Evolutionary conservation across 345 rosid species (phyloP), one percentile per base, ranked within the genome.

Genomic region (Populus euphratica): DNA sequence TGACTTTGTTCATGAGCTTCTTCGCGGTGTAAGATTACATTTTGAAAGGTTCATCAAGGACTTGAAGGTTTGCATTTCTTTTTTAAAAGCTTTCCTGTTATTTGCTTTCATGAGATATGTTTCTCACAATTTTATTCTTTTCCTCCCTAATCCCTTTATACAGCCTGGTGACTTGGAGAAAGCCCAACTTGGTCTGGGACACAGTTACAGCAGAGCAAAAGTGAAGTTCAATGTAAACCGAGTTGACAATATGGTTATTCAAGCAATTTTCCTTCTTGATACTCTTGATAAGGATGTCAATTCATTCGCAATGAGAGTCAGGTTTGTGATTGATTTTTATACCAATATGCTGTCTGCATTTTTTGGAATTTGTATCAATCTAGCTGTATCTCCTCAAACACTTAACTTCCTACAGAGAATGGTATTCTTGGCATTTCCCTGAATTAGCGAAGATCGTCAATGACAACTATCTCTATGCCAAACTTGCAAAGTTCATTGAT

Each of bases 391-490:
- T 73, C 36, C 27, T 54, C 47, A 75, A 65, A 29, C 36, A 56
- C 74, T n/a, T 79, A 47, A 49, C 31, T 81, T 84, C 27, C 27
- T 79, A 77, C 88, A 96, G 99, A 75, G 99, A 96, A 85, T 96
- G 97, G 98, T 96, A 96, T 78, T 94, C 98, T 18, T 93, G 98
- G 98, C 99, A 96, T 78, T 96, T 96, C 83, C 99, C 98, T 12
- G 97, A 96, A 75, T 79, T 96, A 66, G 97, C 87, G 68, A 96
- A 96, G 89, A 92, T 96, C 62, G 94, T 96, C 78, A 94, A 87
- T 73, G 99, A 96, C 87, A 96, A 96, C 84, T 92, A 93, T 83
- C 89, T 93, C 2, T 93, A 88, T 81, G 92, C 97, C 56, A 86
- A 85, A 80, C 89, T 93, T 74, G 87, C 92, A 29, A 92, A 87